Base-by-base conservation (phyloP, 2,329 filamentous ascomycete genomes). In the Myriosclerotinia scirpicola region DNA sequence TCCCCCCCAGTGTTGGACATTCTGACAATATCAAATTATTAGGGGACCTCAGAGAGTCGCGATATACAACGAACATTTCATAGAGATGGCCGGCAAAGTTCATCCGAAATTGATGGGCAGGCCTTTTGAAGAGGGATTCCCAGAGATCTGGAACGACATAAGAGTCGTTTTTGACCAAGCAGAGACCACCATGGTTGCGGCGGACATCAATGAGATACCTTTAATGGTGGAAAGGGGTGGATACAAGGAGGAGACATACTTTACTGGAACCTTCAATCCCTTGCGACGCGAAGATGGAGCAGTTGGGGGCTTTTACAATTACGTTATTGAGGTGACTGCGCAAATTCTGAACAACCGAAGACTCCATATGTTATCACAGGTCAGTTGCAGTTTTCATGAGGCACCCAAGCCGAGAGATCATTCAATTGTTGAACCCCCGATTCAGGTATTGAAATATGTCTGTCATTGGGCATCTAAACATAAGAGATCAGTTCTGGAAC, bases 201-300 rank as follows among this genome's bases (percentile, higher is more conserved):
- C 55, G 0, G 67, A 69, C 36, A 61, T 75, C 1, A 56, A 69
- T 30, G 72, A 75, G 60, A 69, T 72, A 54, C 60, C 71, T 58
- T 67, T 75, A 54, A 69, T 71, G 38, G 68, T 73, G 2, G 71
- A 73, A 38, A 68, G 74, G 8, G 68, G 66, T 38, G 70, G 69
- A 0, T 72, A 71, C n/a, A 30, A 69, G 2, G 71, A 74, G 38
- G 73, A 75, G 53, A 67, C 71, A 12, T 73, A 73, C 52, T 75
- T 75, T 54, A 72, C 71, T 14, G 73, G 72, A 9, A 74, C 69
- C 34, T 72, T 75, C 40, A 72, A 67, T n/a, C 74, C 74, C 9
- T 50, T 75, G 5, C 59, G 72, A 44, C 69, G 68, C 20, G 67
- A 71, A 17, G 67, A 67, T 44, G 72, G 74, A 17, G 64, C 62